Base-by-base conservation (phyloP, 305 asterid species). In the Fraxinus baroniana region DNA sequence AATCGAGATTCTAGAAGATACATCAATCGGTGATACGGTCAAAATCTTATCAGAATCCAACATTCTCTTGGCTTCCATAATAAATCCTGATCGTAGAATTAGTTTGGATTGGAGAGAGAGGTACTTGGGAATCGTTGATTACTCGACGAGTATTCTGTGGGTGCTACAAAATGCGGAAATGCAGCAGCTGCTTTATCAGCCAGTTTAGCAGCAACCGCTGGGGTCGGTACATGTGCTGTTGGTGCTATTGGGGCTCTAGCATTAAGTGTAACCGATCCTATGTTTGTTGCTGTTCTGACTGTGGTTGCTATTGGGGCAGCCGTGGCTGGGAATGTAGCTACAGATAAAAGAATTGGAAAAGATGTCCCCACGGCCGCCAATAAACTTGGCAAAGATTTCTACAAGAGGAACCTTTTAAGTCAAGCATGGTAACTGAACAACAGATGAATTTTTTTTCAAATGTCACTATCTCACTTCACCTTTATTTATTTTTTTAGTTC, bases 361-460 rank as follows among this genome's bases (percentile, higher is more conserved):
- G 94, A 92, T 62, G 94, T 91, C n/a, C 85, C 93, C 0, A 83
- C 91, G 0, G 94, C 95, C 0, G 96, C 87, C 0, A 89, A 90
- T 84, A 90, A 85, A 85, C 81, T 94, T 55, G 99, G 98, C 0
- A 91, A 94, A 78, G 97, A 93, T 84, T 95, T 93, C 79, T 95
- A 95, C 92, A 95, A 90, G 86, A 93, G 85, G 98, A 95, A 87
- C 99, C 99, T 41, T 95, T 93, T 84, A 93, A 90, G 89, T 94
- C 98, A 3, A 87, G 95, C 10, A 91, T 87, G 85, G 98, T 93
- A 86, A 79, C 32, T n/a, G 26, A n/a, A n/a, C 66, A 55, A 55
- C 66, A 4, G 24, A 55, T 55, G 24, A 55, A 3, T 15, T 52
- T 17, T 15, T 17, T 55, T 55, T 35, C 64, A 55, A 55, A 55